Evolutionary conservation across 78 protist species (phyloP).

Genomic region (Acrasis kona): DNA sequence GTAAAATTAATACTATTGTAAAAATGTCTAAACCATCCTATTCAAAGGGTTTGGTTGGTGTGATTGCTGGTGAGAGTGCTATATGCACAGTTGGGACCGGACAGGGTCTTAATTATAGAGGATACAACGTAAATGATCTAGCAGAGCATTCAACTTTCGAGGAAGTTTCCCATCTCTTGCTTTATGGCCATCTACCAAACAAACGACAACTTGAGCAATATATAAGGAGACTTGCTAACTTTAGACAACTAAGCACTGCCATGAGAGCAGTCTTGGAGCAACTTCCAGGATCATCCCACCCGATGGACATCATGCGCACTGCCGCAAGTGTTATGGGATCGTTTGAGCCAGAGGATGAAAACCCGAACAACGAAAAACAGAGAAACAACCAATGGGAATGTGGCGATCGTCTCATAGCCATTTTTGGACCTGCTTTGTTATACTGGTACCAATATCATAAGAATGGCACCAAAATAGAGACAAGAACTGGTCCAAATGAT

Average conservation of each 20-base stretch:
- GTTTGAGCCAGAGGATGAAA: not conserved
- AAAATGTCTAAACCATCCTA: not conserved
- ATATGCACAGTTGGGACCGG: not conserved
- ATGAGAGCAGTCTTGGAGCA: not conserved
- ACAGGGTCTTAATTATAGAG: not conserved
- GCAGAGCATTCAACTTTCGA: slow-evolving; percentile 24
- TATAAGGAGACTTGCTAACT: not conserved
- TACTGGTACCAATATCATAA: not conserved
- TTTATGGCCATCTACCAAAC: slow-evolving; percentile 28
- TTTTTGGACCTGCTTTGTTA: not conserved
- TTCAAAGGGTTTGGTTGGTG: not conserved
- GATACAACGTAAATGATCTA: slow-evolving; percentile 22
- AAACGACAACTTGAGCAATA: slow-evolving; percentile 2
- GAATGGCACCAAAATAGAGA: not conserved
- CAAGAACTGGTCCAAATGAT: not conserved
- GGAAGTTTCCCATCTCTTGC: slow-evolving; percentile 23
- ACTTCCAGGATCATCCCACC: not conserved
- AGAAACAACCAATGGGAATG: not conserved
- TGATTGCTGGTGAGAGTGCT: not conserved
- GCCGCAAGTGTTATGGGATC: not conserved
- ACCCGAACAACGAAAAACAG: not conserved
- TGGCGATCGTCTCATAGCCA: not conserved
- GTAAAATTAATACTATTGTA: too few relatives aligned
- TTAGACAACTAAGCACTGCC: not conserved
- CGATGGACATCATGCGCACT: not conserved